Percentiles rank a stretch among this genome's conserved stretches.
phyloP scores from a whole-genome alignment of 2,329 filamentous ascomycete species.

The Pseudohalonectria lignicola region DNA sequence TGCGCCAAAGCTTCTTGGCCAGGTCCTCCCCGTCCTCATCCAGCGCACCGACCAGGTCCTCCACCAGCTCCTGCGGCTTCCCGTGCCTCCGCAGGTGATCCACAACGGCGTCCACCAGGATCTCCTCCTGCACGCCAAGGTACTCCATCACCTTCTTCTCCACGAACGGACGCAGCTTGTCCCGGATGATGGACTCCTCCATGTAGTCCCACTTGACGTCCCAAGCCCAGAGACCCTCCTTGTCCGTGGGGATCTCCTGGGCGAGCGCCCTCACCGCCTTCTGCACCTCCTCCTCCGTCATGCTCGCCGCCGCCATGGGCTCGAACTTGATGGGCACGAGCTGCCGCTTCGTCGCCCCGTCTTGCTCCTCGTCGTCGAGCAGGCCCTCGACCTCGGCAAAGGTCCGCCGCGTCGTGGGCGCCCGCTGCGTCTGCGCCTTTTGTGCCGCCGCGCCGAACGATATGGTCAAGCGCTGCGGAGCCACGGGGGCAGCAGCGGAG shows the following conservation, averaged over 20 bases:
- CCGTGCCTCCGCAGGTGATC: slow-evolving; percentile 70
- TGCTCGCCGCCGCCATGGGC: slow-evolving; percentile 52
- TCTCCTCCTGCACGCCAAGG: slow-evolving; percentile 89
- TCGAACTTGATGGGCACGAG: slow-evolving; percentile 79
- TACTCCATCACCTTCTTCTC: slow-evolving; percentile 98
- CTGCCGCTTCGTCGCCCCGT: slow-evolving; percentile 54
- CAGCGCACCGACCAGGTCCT: slow-evolving; percentile 76
- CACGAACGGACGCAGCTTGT: slow-evolving; percentile 87
- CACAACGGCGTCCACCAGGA: slow-evolving; percentile 87
- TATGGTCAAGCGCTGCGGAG: slow-evolving; percentile 79
- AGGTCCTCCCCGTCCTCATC: slow-evolving; percentile 91
- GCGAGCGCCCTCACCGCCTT: slow-evolving; percentile 75
- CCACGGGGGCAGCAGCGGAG: slow-evolving; percentile 16
- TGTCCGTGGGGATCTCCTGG: slow-evolving; percentile 79
- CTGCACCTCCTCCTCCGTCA: slow-evolving; percentile 79
- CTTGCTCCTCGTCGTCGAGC: slow-evolving; percentile 88
- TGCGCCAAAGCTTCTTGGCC: slow-evolving; percentile 95
- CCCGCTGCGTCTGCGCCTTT: slow-evolving; percentile 47
- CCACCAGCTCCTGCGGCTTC: slow-evolving; percentile 68
- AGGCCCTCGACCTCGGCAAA: slow-evolving; percentile 91
- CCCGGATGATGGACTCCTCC: slow-evolving; percentile 67
- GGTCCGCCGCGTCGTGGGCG: slow-evolving; percentile 56
- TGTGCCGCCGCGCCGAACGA: slow-evolving; percentile 84
- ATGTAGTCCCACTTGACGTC: slow-evolving; percentile 85
- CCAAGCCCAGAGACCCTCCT: slow-evolving; percentile 85